A percentile compares a stretch with the other conserved stretches of the same genome.
Conservation (phyloP, 2,329 filamentous ascomycete genomes). For the Epichloe elymi region DNA sequence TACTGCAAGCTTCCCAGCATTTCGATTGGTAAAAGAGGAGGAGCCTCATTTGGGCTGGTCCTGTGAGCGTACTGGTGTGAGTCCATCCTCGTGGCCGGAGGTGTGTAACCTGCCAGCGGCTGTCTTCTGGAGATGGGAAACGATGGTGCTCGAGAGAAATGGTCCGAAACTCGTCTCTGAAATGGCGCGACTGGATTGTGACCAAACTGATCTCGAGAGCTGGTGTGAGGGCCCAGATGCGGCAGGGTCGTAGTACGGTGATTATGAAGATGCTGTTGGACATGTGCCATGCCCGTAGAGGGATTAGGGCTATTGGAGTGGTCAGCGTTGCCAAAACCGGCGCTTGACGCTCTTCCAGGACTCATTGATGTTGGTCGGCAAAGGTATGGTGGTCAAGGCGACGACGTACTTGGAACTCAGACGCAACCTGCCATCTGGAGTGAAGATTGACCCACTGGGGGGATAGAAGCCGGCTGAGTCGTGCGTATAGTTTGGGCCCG, state of each 20-base stretch:
- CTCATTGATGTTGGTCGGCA: conserved; percentile 1
- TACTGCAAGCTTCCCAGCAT: conserved; percentile 50
- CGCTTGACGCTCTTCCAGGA: background rate
- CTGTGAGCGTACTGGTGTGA: conserved; percentile 23
- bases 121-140: conserved; percentile 35
- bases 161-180: conserved; percentile 31
- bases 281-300: conserved; percentile 44
- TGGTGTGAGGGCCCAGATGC: conserved; percentile 35
- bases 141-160: conserved; percentile 38
- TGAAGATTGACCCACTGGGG: conserved; percentile 29
- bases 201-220: conserved; percentile 38
- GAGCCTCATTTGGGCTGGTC: conserved; percentile 26
- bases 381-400: background rate
- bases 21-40: conserved; percentile 37
- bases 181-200: conserved; percentile 36
- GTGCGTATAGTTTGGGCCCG: conserved; percentile 33
- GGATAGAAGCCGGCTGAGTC: conserved; percentile 37
- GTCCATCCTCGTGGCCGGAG: conserved; percentile 38
- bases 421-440: conserved; percentile 40
- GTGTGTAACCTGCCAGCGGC: conserved; percentile 31
- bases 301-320: conserved; percentile 28
- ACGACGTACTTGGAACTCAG: conserved; percentile 42
- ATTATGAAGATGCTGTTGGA: conserved; percentile 25
- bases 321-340: conserved; percentile 8
- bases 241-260: conserved; percentile 35